Evolutionary conservation across 2,329 filamentous ascomycete species (phyloP).

Genomic region (Onygenales sp.): DNA sequence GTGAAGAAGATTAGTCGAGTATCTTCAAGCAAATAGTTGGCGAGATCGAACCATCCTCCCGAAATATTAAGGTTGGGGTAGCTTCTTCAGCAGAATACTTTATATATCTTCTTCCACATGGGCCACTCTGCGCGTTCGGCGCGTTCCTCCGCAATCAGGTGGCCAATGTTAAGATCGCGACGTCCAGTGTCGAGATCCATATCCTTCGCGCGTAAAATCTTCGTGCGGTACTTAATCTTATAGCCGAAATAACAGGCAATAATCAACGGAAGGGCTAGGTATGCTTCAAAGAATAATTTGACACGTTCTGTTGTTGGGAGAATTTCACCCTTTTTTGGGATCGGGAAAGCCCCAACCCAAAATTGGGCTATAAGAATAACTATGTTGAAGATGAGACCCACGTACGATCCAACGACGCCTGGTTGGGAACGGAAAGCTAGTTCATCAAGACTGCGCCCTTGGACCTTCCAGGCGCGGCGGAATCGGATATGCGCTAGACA

Average conservation of each 20-base stretch:
- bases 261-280: slow-evolving; percentile 33
- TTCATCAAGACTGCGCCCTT: slow-evolving; percentile 25
- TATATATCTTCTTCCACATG: slow-evolving; percentile 66
- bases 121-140: slow-evolving; percentile 67
- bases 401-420: slow-evolving; percentile 50
- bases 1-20: no score
- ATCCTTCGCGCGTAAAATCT: slow-evolving; percentile 11
- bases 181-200: slow-evolving; percentile 18
- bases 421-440: slow-evolving; percentile 36
- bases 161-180: slow-evolving; percentile 42
- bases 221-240: slow-evolving; percentile 16
- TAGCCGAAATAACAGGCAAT: slow-evolving; percentile 25
- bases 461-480: slow-evolving; percentile 30
- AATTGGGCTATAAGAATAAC: slow-evolving; percentile 72
- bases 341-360: slow-evolving; percentile 55
- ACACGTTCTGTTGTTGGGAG: slow-evolving; percentile 35
- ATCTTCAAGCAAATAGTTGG: no score
- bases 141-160: slow-evolving; percentile 67
- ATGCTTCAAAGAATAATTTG: slow-evolving; percentile 38
- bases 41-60: no score
- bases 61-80: not conserved
- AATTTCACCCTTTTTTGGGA: slow-evolving; percentile 47
- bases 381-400: slow-evolving; percentile 51
- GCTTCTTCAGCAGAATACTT: slow-evolving; percentile 53
- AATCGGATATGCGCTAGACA: slow-evolving; percentile 40